phyloP scores from a whole-genome alignment of 331 rosid species.

The Cydonia oblonga region DNA sequence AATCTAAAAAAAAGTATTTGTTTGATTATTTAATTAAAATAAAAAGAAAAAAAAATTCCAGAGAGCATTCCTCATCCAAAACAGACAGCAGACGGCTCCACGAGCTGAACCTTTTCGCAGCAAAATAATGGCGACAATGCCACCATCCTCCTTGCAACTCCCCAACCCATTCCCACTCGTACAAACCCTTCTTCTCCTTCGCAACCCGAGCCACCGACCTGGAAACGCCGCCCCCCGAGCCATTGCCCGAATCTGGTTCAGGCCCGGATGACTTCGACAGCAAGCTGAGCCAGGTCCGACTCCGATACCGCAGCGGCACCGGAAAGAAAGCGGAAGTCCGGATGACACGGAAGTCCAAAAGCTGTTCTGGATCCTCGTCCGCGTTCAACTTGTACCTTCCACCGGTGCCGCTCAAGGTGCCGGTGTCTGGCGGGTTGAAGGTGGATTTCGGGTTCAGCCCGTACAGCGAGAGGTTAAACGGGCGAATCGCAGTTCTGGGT shows the following conservation, averaged over 20 bases:
- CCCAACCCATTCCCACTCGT: slow-evolving; percentile 30
- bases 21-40: neutral
- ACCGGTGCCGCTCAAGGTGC: slow-evolving; percentile 63
- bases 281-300: slow-evolving; percentile 54
- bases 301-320: slow-evolving; percentile 60
- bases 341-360: slow-evolving; percentile 39
- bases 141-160: slow-evolving; percentile 33
- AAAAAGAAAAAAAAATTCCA: neutral
- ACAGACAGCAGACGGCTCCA: neutral
- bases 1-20: neutral
- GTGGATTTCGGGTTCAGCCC: slow-evolving; percentile 69
- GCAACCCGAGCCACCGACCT: slow-evolving; percentile 29
- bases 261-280: slow-evolving; percentile 43
- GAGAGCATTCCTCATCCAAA: slow-evolving; percentile 5
- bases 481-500: slow-evolving; percentile 58
- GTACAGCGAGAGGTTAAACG: slow-evolving; percentile 67
- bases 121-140: slow-evolving; percentile 36
- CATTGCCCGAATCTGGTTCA: slow-evolving; percentile 14
- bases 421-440: slow-evolving; percentile 54
- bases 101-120: neutral
- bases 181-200: slow-evolving; percentile 21
- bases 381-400: slow-evolving; percentile 39
- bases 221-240: slow-evolving; percentile 21
- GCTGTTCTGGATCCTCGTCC: slow-evolving; percentile 8
- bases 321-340: slow-evolving; percentile 77